Base-by-base conservation (phyloP, 73 alveolate species). In the Durusdinium trenchii region DNA sequence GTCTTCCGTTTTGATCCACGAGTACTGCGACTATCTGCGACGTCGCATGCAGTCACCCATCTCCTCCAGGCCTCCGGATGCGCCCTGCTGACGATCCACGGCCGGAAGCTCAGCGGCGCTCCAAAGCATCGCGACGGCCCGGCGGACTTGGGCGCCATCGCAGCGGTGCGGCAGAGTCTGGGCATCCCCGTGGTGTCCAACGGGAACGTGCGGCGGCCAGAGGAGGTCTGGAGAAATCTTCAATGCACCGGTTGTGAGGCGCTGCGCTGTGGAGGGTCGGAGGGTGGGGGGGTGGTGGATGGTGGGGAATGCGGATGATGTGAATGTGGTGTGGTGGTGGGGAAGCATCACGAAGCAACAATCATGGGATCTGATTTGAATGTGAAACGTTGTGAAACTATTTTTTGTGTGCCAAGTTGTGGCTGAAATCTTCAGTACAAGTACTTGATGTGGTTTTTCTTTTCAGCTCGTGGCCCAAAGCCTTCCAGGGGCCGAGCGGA, bases 101-200 rank as follows among this genome's bases (percentile, higher is more conserved):
- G 98, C 4, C 82, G 98, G 57, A 47, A 14, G n/a, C n/a, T n/a
- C n/a, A n/a, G n/a, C n/a, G n/a, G n/a, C n/a, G n/a, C n/a, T n/a
- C n/a, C n/a, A n/a, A 67, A 91, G 64, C 98, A 91, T 46, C 98
- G 98, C n/a, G 98, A 91, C 7, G 98, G 98, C 2, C 90, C 98
- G 6, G 98, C 98, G 3, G 98, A 91, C 60, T 54, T 91, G 60
- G 98, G 90, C 69, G 98, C 98, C 46, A 91, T 91, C 16, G 98
- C 89, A 4, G 64, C 64, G 64, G 94, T 57, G 83, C 81, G 81
- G 6, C 3, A 10, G 32, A 78, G 57, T 26, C 45, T 91, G 57
- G 46, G 40, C 43, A 91, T 91, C 47, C 98, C 98, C 6, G 98
- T 91, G 78, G 50, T 91, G 45, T 36, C 69, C 60, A 91, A 91